These are phyloP conservation scores for Tylopilus sp. DNA, from an alignment of 768 basidiomycete species.

Conservation along the genomic window DNA sequence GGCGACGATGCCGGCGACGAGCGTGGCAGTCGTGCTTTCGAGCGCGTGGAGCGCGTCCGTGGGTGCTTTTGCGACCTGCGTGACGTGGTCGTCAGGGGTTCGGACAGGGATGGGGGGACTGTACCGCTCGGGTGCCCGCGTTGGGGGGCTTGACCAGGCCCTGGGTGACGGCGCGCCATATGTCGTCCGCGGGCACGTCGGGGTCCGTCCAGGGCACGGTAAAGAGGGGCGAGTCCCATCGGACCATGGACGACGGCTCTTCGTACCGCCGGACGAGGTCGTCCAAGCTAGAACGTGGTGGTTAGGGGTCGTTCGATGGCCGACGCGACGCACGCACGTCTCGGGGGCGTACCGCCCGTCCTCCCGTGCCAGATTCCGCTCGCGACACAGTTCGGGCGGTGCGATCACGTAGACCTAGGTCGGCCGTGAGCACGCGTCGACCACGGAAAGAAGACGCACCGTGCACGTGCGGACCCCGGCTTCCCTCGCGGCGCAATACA, in stretches of 20 bases:
- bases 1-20: conserved; percentile 71
- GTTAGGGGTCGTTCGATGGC: too few relatives aligned
- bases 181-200: conserved; percentile 57
- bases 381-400: conserved; percentile 67
- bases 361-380: conserved; percentile 63
- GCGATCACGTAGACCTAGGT: conserved; percentile 73
- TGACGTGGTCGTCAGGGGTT: too few relatives aligned
- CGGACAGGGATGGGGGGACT: too few relatives aligned
- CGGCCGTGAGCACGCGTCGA: background rate
- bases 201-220: conserved; percentile 76
- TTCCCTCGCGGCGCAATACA: conserved; percentile 94
- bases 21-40: conserved; percentile 68
- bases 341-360: conserved; percentile 57
- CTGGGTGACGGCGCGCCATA: conserved; percentile 80
- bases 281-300: too few relatives aligned
- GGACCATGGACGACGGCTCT: conserved; percentile 97
- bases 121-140: conserved; percentile 70
- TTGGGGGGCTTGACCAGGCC: conserved; percentile 86
- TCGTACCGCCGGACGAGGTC: conserved; percentile 80
- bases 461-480: conserved; percentile 83
- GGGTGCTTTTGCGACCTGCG: conserved; percentile 76
- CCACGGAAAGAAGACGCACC: conserved; percentile 44
- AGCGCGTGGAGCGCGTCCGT: conserved; percentile 83
- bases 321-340: conserved; percentile 49
- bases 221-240: conserved; percentile 97